Evolutionary conservation across 768 basidiomycete genomes (phyloP).

Genomic region (Phallus indusiatus): DNA sequence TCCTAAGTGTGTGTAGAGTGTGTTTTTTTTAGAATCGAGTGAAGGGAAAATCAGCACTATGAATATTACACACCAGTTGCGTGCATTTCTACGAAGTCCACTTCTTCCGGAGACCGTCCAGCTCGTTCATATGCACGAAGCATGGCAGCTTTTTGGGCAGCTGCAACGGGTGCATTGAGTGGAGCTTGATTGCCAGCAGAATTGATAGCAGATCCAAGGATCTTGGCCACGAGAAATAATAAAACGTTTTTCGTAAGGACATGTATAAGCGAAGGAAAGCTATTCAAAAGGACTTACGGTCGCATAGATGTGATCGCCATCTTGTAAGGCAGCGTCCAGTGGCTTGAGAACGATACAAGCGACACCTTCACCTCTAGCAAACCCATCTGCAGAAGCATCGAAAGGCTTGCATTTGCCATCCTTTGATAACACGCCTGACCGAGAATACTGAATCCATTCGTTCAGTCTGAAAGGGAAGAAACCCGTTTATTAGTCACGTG

Average conservation of each 20-base stretch:
- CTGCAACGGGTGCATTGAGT: slow-evolving; percentile 28
- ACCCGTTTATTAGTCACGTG: not conserved
- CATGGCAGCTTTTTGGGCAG: slow-evolving; percentile 30
- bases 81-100: slow-evolving; percentile 41
- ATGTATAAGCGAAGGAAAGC: not conserved
- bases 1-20: not conserved
- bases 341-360: slow-evolving; percentile 31
- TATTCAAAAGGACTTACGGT: slow-evolving; percentile 18
- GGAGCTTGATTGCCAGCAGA: slow-evolving; percentile 27
- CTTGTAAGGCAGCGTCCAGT: slow-evolving; percentile 27
- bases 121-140: slow-evolving; percentile 24
- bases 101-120: slow-evolving; percentile 26
- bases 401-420: slow-evolving; percentile 37
- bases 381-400: slow-evolving; percentile 32
- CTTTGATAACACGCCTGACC: slow-evolving; percentile 28
- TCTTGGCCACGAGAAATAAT: slow-evolving; percentile 19
- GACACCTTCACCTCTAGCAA: slow-evolving; percentile 30
- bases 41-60: not conserved
- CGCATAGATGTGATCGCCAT: slow-evolving; percentile 32
- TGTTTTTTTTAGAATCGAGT: not conserved
- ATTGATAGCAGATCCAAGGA: slow-evolving; percentile 31
- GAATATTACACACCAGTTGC: slow-evolving; percentile 29
- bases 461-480: slow-evolving; percentile 18
- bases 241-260: not conserved
- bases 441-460: slow-evolving; percentile 29